phyloP scores from a whole-genome alignment of 2,329 filamentous ascomycete genomes.

The Didymella sp. region DNA sequence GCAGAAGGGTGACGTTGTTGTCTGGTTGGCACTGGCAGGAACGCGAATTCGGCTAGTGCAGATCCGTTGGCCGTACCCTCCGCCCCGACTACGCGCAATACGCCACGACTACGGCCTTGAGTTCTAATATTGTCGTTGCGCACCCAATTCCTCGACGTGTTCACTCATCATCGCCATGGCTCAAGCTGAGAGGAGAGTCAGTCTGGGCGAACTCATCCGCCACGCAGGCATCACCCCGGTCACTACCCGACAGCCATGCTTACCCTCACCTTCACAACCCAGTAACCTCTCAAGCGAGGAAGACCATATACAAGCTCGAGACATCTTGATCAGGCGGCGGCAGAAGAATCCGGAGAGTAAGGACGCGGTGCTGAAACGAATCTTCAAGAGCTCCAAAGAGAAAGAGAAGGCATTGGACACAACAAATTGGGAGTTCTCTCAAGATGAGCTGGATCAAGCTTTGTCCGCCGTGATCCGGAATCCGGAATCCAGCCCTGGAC shows the following conservation, averaged over 20 bases:
- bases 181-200: conserved; percentile 30
- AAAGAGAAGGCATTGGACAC: conserved; percentile 42
- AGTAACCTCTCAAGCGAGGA: conserved; percentile 41
- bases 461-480: conserved; percentile 44
- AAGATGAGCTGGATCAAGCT: conserved; percentile 47
- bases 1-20: conserved; percentile 19
- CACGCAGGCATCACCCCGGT: conserved; percentile 38
- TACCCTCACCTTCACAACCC: conserved; percentile 43
- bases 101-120: conserved; percentile 9
- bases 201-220: conserved; percentile 39
- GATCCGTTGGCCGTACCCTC: conserved; percentile 9
- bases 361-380: conserved; percentile 43
- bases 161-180: conserved; percentile 28
- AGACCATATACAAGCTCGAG: conserved; percentile 40
- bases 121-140: conserved; percentile 12
- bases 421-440: conserved; percentile 39
- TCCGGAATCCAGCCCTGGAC: conserved; percentile 38
- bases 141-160: conserved; percentile 16
- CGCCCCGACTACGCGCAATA: conserved; percentile 15
- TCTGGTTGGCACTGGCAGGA: conserved; percentile 11
- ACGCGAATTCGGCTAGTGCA: conserved; percentile 13
- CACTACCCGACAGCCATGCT: conserved; percentile 39
- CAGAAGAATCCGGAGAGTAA: conserved; percentile 40
- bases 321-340: conserved; percentile 42
- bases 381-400: conserved; percentile 47